Percentiles rank a stretch among this genome's conserved stretches.
phyloP scores from a whole-genome alignment of 2,329 filamentous ascomycete genomes.

The Hymenoscyphus fructigenus region DNA sequence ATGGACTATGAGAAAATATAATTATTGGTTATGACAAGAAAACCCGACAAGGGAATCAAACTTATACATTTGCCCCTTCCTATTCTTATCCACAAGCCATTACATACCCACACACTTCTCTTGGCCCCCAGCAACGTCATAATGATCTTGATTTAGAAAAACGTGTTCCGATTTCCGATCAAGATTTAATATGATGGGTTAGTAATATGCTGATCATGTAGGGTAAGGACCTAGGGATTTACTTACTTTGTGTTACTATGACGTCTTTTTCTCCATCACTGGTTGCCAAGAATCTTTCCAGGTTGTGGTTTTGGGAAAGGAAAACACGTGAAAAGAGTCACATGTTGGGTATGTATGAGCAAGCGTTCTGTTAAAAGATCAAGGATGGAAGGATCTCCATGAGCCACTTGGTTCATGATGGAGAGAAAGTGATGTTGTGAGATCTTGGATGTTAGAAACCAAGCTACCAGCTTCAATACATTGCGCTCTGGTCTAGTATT shows the following conservation, averaged over 20 bases:
- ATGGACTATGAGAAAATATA: too few relatives aligned
- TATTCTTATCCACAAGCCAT: background rate
- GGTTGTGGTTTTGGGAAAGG: background rate
- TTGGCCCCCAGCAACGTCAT: background rate
- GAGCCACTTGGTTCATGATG: background rate
- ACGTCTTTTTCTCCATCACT: background rate
- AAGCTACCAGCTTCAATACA: slow-evolving; percentile 8
- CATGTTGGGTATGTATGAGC: background rate
- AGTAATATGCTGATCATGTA: background rate
- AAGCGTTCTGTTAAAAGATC: background rate
- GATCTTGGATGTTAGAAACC: background rate
- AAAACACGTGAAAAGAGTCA: background rate
- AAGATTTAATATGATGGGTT: background rate
- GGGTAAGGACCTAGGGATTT: background rate
- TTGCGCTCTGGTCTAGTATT: slow-evolving; percentile 21
- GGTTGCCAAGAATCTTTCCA: background rate
- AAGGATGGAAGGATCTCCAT: background rate
- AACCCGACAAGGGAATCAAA: too few relatives aligned
- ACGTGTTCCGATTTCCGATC: background rate
- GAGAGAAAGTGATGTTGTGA: background rate
- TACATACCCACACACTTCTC: background rate
- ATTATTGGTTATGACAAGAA: too few relatives aligned
- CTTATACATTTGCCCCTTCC: too few relatives aligned
- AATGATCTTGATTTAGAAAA: background rate
- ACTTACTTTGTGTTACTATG: background rate